Evolutionary conservation across 208 protist species (phyloP), one percentile per base, ranked within the genome.

Genomic region (Trypanosoma vivax): DNA sequence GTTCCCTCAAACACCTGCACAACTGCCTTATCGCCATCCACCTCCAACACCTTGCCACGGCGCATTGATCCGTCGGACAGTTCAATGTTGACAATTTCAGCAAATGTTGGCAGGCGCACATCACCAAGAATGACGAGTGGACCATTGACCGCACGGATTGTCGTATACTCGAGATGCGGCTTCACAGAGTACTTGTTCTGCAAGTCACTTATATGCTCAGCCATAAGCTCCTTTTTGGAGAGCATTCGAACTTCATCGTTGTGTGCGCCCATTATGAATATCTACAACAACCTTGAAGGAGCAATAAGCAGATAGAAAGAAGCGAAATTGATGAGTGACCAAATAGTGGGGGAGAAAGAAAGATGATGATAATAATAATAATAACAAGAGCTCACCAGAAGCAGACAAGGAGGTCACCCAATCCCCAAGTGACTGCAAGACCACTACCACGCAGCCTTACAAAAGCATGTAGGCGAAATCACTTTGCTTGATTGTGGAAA

Each of bases 1-100:
- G 98, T 99, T 35, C 98, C 98, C 82, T 99, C 98, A 65, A 99
- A 99, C 23, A 99, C 96, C 86, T 99, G 98, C 49, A 99, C 98
- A 50, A 99, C 97, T 23, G 98, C 98, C 74, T 97, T 98, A 28
- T 92, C 90, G 55, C 98, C 98, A 34, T 86, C 62, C 23, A 99
- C 91, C 85, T 99, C 98, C 7, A 99, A 85, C 39, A 99, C 97
- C 78, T 99, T 93, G 27, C 97, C 98, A 29, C 86, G 81, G 51
- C 98, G 91, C 37, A 75, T 37, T 23, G 76, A 92, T 29, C 98
- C 98, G 68, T 99, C 96, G 23, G 86, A 76, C 16, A 99, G 88
- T 43, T 96, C 97, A 35, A 99, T 79, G 48, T 97, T 98, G n/a
- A 99, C 98, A 73, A 99, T 99, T 79, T 99, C 99, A 38, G 97